These are phyloP conservation scores for Trifolium pratense DNA, from an alignment of 306 rosid genomes.

Conservation along the genomic window DNA sequence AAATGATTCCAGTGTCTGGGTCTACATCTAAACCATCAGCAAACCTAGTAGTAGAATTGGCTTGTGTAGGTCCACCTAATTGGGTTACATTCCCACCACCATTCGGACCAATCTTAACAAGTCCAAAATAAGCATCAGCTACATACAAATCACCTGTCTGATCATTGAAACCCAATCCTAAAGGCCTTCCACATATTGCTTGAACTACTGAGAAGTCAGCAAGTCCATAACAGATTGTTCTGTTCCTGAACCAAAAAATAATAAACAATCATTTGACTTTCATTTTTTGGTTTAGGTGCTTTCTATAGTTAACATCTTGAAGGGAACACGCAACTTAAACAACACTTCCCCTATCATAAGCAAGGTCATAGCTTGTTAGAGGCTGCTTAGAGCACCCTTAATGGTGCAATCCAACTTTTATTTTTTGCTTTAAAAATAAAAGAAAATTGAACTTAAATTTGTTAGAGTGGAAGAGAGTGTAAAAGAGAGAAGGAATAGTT, in stretches of 20 bases:
- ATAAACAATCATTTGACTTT: no score
- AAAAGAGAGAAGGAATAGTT: no score
- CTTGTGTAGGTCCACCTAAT: neutral
- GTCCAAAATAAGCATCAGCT: slow-evolving; percentile 57
- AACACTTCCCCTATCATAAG: neutral
- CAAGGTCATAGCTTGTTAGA: neutral
- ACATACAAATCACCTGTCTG: slow-evolving; percentile 41
- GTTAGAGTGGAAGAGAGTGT: no score
- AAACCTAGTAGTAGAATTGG: slow-evolving; percentile 33
- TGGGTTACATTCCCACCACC: slow-evolving; percentile 43
- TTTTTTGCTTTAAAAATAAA: no score
- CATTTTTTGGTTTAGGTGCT: no score
- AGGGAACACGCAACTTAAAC: neutral
- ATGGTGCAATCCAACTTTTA: no score
- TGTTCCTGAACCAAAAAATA: slow-evolving; percentile 51
- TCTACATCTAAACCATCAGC: slow-evolving; percentile 49
- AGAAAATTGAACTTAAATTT: no score
- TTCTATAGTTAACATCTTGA: neutral
- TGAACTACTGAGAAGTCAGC: slow-evolving; percentile 47
- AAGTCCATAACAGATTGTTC: slow-evolving; percentile 53
- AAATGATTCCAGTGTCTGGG: slow-evolving; percentile 50
- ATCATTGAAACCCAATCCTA: slow-evolving; percentile 52
- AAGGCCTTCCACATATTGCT: slow-evolving; percentile 61
- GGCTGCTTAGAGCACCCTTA: no score
- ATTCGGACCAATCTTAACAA: slow-evolving; percentile 29